Base-by-base conservation (phyloP, 1,139 yeast species). In the Nadsonia starkeyi-henricii region DNA sequence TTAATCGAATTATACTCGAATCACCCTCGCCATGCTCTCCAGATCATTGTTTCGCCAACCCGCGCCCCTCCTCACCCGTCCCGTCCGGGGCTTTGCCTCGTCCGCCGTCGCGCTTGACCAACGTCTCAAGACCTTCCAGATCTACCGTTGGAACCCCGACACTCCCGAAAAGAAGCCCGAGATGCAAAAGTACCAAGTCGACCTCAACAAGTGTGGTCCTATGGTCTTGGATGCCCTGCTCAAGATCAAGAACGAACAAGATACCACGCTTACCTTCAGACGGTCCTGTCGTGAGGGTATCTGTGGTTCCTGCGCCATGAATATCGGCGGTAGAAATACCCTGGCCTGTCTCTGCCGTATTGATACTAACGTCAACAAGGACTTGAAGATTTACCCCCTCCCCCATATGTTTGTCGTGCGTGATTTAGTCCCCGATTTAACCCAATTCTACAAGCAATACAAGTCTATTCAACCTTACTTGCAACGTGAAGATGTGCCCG, bases 261-360 rank as follows among this genome's bases (percentile, higher is more conserved):
- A 91, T 67, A 70, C 97, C 42, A 85, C 97, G 33, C 77, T 91
- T 64, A 91, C 98, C 2, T 84, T 91, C 70, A 82, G 99, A 74
- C 82, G 98, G 71, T 88, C 97, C 47, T 91, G 98, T 73, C 89
- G 99, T 74, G 99, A 91, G 71, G 99, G 99, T 62, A 93, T 91
- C 59, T 91, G 99, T 73, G 99, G 99, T 47, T 91, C 97, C 3
- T 91, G 99, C 75, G 99, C 99, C 60, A 91, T 91, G 99, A 91
- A 91, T 74, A 91, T 91, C 67, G 95, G 95, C 56, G 99, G 99
- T 58, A 77, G 84, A 65, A 91, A 91, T 75, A 91, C 98, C 36
- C 75, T 91, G 62, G 98, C 98, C 43, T 91, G 98, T 72, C 74
- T 93, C 60, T 88, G 96, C 73, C 83, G 88, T 69, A 88, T 91